Base-by-base conservation (phyloP, 2,329 filamentous ascomycete species). In the Nemania sp. region DNA sequence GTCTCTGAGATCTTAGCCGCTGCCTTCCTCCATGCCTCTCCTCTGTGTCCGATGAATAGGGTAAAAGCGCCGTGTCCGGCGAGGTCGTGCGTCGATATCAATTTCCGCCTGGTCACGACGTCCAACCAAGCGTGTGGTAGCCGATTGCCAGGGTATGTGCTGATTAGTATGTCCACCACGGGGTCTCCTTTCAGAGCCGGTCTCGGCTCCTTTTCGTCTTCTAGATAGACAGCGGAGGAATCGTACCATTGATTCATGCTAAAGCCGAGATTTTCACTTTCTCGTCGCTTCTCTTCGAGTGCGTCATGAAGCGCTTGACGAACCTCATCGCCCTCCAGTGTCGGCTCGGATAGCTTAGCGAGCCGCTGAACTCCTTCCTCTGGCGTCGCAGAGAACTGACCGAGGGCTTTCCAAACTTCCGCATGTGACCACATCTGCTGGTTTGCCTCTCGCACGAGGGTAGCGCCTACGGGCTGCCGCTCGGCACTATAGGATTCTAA, bases 91-190 rank as follows among this genome's bases (percentile, higher is more conserved):
- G 82, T 86, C 1, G 81, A 85, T 15, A 81, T 68, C 12, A 70
- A 69, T 47, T 73, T 64, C 8, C 69, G 68, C 0, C 81, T 77
- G 9, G 73, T 61, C 6, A 71, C 61, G 17, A 73, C 74, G 67
- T 83, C 80, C 14, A 87, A 69, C 84, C 84, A 87, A 0, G 75
- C 83, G 66, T 88, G 84, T 5, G 85, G 84, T 19, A 86, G 68
- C 2, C 83, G 73, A 24, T 73, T 73, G 6, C 84, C 85, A 0
- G 84, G 84, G 60, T 78, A 83, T 2, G 84, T 86, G 45, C 58
- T 50, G 52, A 28, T 60, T 59, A 20, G 54, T 50, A 74, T 61
- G 4, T 68, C 41, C 6, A 75, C 33, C 36, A 61, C 50, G 2
- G 55, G 50, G 8, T 54, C 50, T 4, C 59, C 59, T 11, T 49